Conservation (phyloP, 2,329 filamentous ascomycete species). For the Colletotrichum tropicale region DNA sequence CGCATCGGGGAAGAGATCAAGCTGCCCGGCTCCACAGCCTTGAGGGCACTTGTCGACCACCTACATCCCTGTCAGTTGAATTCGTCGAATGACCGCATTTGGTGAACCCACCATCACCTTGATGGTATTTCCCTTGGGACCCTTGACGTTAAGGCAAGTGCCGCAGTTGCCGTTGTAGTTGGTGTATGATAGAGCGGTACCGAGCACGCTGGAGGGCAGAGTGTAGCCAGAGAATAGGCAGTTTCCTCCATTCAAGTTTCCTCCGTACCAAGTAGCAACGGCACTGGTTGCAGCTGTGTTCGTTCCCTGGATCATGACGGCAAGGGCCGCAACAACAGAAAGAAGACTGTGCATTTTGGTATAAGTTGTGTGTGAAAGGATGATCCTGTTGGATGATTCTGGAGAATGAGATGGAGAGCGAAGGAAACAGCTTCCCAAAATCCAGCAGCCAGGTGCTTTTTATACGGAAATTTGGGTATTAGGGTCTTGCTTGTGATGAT, state of each 20-base stretch:
- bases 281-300: conserved; percentile 5
- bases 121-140: conserved; percentile 10
- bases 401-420: background rate
- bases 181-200: conserved; percentile 4
- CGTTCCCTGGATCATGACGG: conserved; percentile 1
- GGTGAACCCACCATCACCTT: conserved; percentile 1
- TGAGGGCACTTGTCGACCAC: conserved; percentile 63
- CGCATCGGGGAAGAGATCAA: conserved; percentile 59
- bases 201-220: background rate
- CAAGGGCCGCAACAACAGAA: background rate
- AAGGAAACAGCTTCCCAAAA: background rate
- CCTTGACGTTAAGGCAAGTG: conserved; percentile 10
- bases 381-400: background rate
- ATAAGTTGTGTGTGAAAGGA: background rate
- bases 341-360: background rate
- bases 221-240: conserved; percentile 8
- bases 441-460: background rate
- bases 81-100: background rate
- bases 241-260: conserved; percentile 7
- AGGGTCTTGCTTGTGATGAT: background rate
- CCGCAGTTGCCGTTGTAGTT: conserved; percentile 14
- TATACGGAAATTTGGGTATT: background rate
- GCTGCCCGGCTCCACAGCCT: conserved; percentile 52
- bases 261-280: conserved; percentile 6
- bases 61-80: conserved; percentile 28